Evolutionary conservation across 2,329 filamentous ascomycete genomes (phyloP).

Genomic region (Calonectria fujianensis): DNA sequence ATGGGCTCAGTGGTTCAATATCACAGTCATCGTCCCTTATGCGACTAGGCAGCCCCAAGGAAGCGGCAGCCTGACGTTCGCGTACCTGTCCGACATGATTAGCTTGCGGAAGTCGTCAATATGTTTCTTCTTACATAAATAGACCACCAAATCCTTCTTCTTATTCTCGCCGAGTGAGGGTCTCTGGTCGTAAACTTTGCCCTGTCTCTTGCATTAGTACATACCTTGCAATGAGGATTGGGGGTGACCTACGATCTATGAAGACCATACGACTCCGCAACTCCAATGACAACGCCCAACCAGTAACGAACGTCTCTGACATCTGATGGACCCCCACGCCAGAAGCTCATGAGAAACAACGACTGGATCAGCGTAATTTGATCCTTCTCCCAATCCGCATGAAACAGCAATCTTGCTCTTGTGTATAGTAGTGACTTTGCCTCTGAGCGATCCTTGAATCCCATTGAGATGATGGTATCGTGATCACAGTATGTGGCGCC

Average conservation of each 20-base stretch:
- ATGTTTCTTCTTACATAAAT: constrained; percentile 66
- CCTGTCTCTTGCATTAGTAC: constrained; percentile 28
- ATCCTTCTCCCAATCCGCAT: constrained; percentile 72
- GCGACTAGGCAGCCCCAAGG: constrained; percentile 60
- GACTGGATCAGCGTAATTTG: constrained; percentile 70
- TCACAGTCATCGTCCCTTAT: constrained; percentile 64
- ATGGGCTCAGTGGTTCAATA: constrained; percentile 57
- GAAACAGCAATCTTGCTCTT: constrained; percentile 70
- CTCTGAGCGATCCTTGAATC: constrained; percentile 68
- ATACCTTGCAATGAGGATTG: not conserved
- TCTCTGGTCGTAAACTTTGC: constrained; percentile 56
- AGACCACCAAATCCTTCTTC: constrained; percentile 72
- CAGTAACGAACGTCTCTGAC: constrained; percentile 70
- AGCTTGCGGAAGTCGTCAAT: not conserved
- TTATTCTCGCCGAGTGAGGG: constrained; percentile 57
- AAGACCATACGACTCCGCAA: constrained; percentile 70
- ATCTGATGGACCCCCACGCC: constrained; percentile 69
- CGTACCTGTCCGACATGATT: constrained; percentile 54
- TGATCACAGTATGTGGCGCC: constrained; percentile 72
- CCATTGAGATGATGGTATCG: constrained; percentile 64
- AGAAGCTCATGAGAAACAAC: constrained; percentile 74
- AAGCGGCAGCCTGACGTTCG: constrained; percentile 61
- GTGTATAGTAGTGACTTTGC: constrained; percentile 71
- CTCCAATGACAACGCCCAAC: constrained; percentile 69
- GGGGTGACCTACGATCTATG: constrained; percentile 60